Percentiles rank a stretch among this genome's conserved stretches.
phyloP scores from a whole-genome alignment of 1,284 basidiomycete species.

The Grifola frondosa region DNA sequence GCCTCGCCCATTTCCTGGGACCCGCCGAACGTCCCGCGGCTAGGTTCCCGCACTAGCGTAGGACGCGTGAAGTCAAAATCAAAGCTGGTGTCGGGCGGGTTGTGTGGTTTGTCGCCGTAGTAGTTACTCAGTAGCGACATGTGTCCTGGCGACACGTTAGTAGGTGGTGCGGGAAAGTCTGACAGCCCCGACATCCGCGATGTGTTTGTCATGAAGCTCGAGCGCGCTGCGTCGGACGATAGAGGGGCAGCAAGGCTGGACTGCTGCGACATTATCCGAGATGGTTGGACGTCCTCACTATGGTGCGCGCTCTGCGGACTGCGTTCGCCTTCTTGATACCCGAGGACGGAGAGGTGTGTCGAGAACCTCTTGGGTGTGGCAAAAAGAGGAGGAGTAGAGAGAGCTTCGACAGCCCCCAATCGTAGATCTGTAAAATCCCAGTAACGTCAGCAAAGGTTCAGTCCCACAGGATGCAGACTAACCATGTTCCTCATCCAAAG shows the following conservation, averaged over 20 bases:
- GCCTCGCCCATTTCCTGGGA: slow-evolving; percentile 29
- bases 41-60: slow-evolving; percentile 24
- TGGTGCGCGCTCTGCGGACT: slow-evolving; percentile 11
- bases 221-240: slow-evolving; percentile 47
- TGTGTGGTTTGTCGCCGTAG: slow-evolving; percentile 17
- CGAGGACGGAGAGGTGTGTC: slow-evolving; percentile 29
- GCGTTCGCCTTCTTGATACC: slow-evolving; percentile 17
- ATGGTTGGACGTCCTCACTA: too few relatives aligned
- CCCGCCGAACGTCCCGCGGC: slow-evolving; percentile 27
- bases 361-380: slow-evolving; percentile 43
- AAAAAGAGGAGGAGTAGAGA: slow-evolving; percentile 48
- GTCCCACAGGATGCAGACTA: slow-evolving; percentile 25
- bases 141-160: slow-evolving; percentile 21
- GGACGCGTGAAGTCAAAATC: slow-evolving; percentile 12
- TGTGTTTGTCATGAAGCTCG: slow-evolving; percentile 66
- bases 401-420: slow-evolving; percentile 51
- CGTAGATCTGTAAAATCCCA: slow-evolving; percentile 43
- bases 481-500: slow-evolving; percentile 43
- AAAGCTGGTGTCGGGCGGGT: slow-evolving; percentile 11
- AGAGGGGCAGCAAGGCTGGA: slow-evolving; percentile 40
- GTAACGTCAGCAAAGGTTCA: slow-evolving; percentile 9
- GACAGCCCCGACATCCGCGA: slow-evolving; percentile 62
- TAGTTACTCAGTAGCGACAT: slow-evolving; percentile 24
- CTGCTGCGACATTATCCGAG: slow-evolving; percentile 24
- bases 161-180: slow-evolving; percentile 68